A percentile compares a stretch with the other conserved stretches of the same genome.
Conservation (phyloP, 345 rosid species). For the Odontarrhena argentea region DNA sequence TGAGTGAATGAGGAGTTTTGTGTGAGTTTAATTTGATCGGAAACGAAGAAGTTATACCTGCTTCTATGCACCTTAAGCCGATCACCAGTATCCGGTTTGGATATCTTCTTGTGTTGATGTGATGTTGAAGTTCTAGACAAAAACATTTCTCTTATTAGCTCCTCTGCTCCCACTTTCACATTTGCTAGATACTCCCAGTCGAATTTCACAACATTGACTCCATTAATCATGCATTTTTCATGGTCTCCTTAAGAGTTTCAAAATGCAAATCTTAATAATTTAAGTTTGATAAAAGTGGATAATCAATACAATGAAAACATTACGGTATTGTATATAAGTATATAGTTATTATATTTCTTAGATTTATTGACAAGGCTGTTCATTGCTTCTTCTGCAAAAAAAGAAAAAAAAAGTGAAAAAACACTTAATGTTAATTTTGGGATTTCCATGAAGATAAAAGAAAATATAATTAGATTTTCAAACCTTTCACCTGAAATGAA, state of each 20-base stretch:
- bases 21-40: background rate
- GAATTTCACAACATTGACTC: slow-evolving; percentile 72
- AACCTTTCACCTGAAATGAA: slow-evolving; percentile 16
- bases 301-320: background rate
- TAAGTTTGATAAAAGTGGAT: background rate
- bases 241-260: slow-evolving; percentile 36
- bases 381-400: slow-evolving; percentile 12
- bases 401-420: background rate
- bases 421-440: background rate
- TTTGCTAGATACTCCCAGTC: slow-evolving; percentile 68
- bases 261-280: background rate
- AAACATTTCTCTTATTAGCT: slow-evolving; percentile 67
- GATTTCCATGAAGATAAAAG: background rate
- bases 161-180: slow-evolving; percentile 53
- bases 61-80: slow-evolving; percentile 25
- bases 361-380: background rate
- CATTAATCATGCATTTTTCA: slow-evolving; percentile 54
- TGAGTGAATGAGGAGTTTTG: too few relatives aligned
- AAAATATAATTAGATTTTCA: background rate
- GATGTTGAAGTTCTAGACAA: slow-evolving; percentile 47
- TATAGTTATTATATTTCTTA: background rate
- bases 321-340: background rate
- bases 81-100: background rate
- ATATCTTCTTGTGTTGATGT: slow-evolving; percentile 7
- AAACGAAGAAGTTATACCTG: slow-evolving; percentile 24